phyloP scores from a whole-genome alignment of 371 early-diverging fungal species.

The Smittium culicis region DNA sequence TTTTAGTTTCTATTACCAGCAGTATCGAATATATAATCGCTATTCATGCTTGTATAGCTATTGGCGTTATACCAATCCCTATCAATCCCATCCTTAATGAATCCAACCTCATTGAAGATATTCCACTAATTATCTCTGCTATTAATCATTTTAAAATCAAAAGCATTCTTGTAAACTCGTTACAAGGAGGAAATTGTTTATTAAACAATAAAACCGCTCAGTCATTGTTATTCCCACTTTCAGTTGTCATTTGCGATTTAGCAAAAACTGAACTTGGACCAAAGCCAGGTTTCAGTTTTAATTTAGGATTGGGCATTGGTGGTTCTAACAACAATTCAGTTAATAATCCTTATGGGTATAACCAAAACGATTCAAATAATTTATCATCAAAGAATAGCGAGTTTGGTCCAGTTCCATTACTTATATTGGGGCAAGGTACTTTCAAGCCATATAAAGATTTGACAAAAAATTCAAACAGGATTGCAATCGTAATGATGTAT shows the following conservation, averaged over 20 bases:
- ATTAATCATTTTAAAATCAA: conserved; percentile 42
- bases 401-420: conserved; percentile 14
- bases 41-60: conserved; percentile 62
- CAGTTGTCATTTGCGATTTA: conserved; percentile 18
- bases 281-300: conserved; percentile 1
- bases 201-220: conserved; percentile 36
- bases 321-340: not conserved
- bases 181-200: conserved; percentile 46
- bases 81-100: conserved; percentile 46
- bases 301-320: not conserved
- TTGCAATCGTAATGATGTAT: conserved; percentile 27
- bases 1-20: conserved; percentile 51
- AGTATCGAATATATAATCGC: conserved; percentile 58
- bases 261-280: conserved; percentile 15
- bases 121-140: conserved; percentile 41
- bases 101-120: conserved; percentile 49
- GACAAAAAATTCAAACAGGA: conserved; percentile 19
- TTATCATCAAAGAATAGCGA: not conserved
- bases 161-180: conserved; percentile 44
- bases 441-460: conserved; percentile 19
- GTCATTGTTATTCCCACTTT: conserved; percentile 19
- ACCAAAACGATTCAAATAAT: too few species aligned
- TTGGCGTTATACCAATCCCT: conserved; percentile 61
- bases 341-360: not conserved
- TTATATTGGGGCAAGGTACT: conserved; percentile 15